These are phyloP conservation scores for Lactarius hatsudake DNA, from an alignment of 768 basidiomycete genomes.

Conservation along the genomic window DNA sequence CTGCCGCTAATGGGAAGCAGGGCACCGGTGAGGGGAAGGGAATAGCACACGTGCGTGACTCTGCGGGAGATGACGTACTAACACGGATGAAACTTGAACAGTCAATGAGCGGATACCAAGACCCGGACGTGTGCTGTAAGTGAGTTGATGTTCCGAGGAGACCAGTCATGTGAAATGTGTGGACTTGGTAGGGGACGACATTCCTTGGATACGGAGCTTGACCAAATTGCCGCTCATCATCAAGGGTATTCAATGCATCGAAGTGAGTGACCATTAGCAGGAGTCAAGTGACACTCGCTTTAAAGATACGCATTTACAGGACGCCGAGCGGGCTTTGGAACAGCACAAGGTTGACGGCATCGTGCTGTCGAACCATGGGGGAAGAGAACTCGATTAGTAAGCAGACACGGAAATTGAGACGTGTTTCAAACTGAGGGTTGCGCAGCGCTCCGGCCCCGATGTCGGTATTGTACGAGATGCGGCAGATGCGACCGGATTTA, in stretches of 20 bases:
- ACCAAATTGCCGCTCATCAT: slow-evolving; percentile 43
- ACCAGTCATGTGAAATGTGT: neutral
- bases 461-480: slow-evolving; percentile 45
- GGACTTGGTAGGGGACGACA: slow-evolving; percentile 33
- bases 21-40: slow-evolving; percentile 25
- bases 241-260: slow-evolving; percentile 48
- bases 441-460: slow-evolving; percentile 42
- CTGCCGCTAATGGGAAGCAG: slow-evolving; percentile 27
- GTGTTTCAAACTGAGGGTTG: neutral
- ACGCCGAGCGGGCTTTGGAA: slow-evolving; percentile 45
- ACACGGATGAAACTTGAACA: slow-evolving; percentile 13
- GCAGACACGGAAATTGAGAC: slow-evolving; percentile 19
- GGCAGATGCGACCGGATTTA: slow-evolving; percentile 41
- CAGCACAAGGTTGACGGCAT: slow-evolving; percentile 43
- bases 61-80: neutral
- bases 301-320: slow-evolving; percentile 29
- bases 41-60: slow-evolving; percentile 31
- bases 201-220: slow-evolving; percentile 41
- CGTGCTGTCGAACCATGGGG: slow-evolving; percentile 51
- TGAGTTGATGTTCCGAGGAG: neutral
- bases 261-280: slow-evolving; percentile 32
- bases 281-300: neutral
- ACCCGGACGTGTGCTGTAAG: slow-evolving; percentile 36
- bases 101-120: slow-evolving; percentile 35
- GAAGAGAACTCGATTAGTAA: slow-evolving; percentile 44